Evolutionary conservation across 371 early-diverging fungal species (phyloP), one percentile per base, ranked within the genome.

Genomic region (Phascolomyces articulosus): DNA sequence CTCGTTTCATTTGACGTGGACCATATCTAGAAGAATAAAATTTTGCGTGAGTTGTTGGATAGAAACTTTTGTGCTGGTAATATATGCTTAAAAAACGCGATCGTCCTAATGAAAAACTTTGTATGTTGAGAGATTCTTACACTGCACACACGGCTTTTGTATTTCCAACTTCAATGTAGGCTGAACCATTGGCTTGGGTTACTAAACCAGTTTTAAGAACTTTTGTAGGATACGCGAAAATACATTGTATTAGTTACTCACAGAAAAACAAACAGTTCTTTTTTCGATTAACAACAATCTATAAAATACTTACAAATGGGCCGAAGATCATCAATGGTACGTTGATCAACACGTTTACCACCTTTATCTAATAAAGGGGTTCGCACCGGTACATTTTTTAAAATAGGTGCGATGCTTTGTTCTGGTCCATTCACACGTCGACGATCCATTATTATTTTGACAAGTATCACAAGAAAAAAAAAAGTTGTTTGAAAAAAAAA

Each of bases 141-240:
- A 97, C 94, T 44, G 94, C 94, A 75, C 96, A 95, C 26, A 91
- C 89, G 31, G 96, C 79, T 69, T 96, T 96, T 65, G 94, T 87
- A 29, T 90, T 88, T 47, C 91, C 94, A 44, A 90, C 70, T 77
- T 97, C 98, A 62, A 93, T 85, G 64, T 92, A 96, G 16, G 96
- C 95, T 8, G 96, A 95, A 10, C 98, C 98, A 49, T 89, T 94
- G 20, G 98, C 95, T 53, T 93, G 91, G 21, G 78, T 83, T 16
- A 95, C 86, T 34, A 92, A 75, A n/a, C 95, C 96, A 16, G 96
- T 90, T 68, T 88, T 90, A 59, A 96, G 75, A 70, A 87, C 94
- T 89, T 44, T 2, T n/a, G n/a, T n/a, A n/a, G n/a, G 16, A 18
- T 13, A n/a, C 15, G 44, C 44, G 2, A 44, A 44, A 13, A 44